Conservation (phyloP, 768 basidiomycete species). For the Gyrodon lividus region DNA sequence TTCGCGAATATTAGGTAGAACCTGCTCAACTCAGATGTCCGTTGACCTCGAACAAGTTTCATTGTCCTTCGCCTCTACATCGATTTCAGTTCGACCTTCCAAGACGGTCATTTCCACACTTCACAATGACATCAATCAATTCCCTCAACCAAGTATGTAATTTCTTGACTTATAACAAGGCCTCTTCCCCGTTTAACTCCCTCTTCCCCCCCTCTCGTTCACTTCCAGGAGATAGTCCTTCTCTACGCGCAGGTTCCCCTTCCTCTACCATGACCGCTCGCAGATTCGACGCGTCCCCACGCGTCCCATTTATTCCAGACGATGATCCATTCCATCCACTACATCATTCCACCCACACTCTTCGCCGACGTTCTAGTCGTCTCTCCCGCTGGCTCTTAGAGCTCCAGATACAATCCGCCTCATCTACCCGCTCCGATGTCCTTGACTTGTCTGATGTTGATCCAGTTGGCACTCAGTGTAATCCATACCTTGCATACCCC, state of each 20-base stretch:
- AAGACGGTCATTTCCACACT: constrained; percentile 12
- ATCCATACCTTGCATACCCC: constrained; percentile 45
- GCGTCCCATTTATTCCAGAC: constrained; percentile 10
- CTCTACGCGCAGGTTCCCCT: constrained; percentile 22
- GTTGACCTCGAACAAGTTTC: constrained; percentile 19
- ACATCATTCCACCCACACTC: constrained; percentile 1
- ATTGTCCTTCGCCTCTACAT: constrained; percentile 14
- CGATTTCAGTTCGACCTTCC: constrained; percentile 14
- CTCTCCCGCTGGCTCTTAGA: constrained; percentile 47
- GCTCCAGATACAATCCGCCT: constrained; percentile 29
- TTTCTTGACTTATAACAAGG: constrained; percentile 22
- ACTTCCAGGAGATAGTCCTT: constrained; percentile 16
- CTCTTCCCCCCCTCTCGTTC: constrained; percentile 11
- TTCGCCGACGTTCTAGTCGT: constrained; percentile 39
- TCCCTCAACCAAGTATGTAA: constrained; percentile 21
- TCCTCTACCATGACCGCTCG: constrained; percentile 31
- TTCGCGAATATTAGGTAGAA: too few relatives aligned
- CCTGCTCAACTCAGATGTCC: constrained; percentile 21
- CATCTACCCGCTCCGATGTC: constrained; percentile 12
- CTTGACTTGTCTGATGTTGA: constrained; percentile 22
- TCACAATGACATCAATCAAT: constrained; percentile 21
- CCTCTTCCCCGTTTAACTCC: constrained; percentile 36
- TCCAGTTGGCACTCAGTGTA: constrained; percentile 29
- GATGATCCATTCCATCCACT: constrained; percentile 5
- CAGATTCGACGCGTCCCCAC: constrained; percentile 25